A percentile compares a stretch with the other conserved stretches of the same genome.
Evolutionary conservation across 208 protist species (phyloP).

Genomic region (Tritrichomonas foetus): DNA sequence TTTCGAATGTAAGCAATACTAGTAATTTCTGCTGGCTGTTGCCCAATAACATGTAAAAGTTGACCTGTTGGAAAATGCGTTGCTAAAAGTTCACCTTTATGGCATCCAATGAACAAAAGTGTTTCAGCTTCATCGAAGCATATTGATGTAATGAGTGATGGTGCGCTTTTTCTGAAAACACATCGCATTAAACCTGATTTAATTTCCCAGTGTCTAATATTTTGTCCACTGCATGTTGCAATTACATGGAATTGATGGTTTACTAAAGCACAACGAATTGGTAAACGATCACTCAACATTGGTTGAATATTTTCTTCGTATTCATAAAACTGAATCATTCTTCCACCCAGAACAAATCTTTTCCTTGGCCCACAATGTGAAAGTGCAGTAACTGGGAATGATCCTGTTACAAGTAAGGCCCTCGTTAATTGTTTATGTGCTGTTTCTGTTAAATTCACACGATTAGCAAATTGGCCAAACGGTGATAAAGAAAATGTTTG

Average conservation of each 20-base stretch:
- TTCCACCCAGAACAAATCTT: background rate
- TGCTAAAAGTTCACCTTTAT: background rate
- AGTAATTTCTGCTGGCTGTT: background rate
- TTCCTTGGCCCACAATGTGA: background rate
- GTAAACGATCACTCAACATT: background rate
- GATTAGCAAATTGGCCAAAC: background rate
- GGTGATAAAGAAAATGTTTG: constrained; percentile 9
- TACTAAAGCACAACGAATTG: background rate
- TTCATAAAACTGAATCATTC: constrained; percentile 37
- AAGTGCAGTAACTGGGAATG: background rate
- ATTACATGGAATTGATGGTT: background rate
- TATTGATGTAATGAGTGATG: background rate
- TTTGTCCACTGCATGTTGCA: background rate
- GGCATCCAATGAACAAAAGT: background rate
- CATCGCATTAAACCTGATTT: background rate
- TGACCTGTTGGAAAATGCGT: background rate
- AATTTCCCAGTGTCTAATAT: background rate
- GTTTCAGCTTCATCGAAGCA: background rate
- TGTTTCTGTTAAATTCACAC: background rate
- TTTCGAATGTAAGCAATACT: background rate
- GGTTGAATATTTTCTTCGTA: constrained; percentile 38
- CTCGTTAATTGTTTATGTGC: background rate
- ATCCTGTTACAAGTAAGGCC: background rate
- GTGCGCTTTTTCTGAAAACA: background rate
- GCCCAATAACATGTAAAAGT: background rate